Evolutionary conservation across 495 filamentous ascomycete species (phyloP).

Genomic region (Jackrogersella minutella): DNA sequence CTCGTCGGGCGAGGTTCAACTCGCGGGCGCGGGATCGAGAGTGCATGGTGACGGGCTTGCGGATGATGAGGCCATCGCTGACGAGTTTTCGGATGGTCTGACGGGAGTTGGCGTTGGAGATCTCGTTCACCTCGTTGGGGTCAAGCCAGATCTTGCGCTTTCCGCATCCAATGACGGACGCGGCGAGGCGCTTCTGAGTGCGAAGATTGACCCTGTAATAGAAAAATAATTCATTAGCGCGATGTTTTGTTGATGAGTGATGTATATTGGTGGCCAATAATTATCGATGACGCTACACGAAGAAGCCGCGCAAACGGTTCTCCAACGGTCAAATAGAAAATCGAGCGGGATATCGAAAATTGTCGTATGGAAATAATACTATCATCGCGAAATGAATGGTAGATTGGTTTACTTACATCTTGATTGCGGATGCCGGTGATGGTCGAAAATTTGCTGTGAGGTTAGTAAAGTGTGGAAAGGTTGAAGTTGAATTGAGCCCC

Average conservation of each 20-base stretch:
- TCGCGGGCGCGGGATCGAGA: slow-evolving; percentile 93
- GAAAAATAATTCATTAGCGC: slow-evolving; percentile 47
- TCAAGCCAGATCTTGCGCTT: slow-evolving; percentile 99
- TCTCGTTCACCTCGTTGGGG: slow-evolving; percentile 98
- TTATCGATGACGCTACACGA: slow-evolving; percentile 14
- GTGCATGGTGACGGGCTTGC: slow-evolving; percentile 99
- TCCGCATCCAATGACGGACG: slow-evolving; percentile 96
- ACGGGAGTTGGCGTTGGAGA: slow-evolving; percentile 99
- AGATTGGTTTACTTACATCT: slow-evolving; percentile 46
- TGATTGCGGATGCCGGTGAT: slow-evolving; percentile 43
- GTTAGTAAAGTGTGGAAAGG: slow-evolving; percentile 44
- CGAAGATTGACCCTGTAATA: slow-evolving; percentile 98
- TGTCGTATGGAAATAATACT: not conserved
- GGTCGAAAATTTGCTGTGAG: slow-evolving; percentile 42
- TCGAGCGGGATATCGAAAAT: slow-evolving; percentile 8
- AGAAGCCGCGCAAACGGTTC: slow-evolving; percentile 13
- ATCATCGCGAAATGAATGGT: not conserved
- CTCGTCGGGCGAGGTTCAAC: slow-evolving; percentile 85
- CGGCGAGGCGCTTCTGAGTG: slow-evolving; percentile 99
- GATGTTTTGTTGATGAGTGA: not conserved
- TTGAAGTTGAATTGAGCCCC: slow-evolving; percentile 41
- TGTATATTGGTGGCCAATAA: not conserved
- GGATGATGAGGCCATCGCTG: slow-evolving; percentile 99
- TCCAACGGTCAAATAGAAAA: slow-evolving; percentile 7
- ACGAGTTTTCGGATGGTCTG: slow-evolving; percentile 99